Conservation (phyloP, 148 eudicot genomes). For the Camellia japonica region DNA sequence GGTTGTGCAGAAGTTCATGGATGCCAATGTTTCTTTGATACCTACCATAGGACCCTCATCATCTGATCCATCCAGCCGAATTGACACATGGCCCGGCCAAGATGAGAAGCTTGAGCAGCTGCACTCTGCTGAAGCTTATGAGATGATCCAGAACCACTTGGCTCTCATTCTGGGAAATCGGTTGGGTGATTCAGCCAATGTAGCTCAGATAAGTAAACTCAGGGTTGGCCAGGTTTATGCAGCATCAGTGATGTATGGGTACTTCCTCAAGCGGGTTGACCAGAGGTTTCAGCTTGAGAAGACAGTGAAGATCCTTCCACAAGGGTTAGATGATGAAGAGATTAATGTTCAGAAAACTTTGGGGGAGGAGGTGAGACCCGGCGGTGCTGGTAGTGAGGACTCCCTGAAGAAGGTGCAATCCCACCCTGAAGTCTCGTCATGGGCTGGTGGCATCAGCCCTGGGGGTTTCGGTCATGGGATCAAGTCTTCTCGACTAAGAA, state of each 20-base stretch:
- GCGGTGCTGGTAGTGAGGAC: constrained; percentile 18
- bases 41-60: constrained; percentile 61
- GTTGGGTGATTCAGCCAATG: constrained; percentile 51
- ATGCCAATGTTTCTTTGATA: constrained; percentile 64
- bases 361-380: constrained; percentile 22
- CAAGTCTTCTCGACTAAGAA: constrained; percentile 67
- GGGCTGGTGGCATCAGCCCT: constrained; percentile 46
- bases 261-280: constrained; percentile 88
- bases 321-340: constrained; percentile 38
- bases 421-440: constrained; percentile 66
- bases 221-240: constrained; percentile 95
- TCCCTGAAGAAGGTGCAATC: constrained; percentile 28
- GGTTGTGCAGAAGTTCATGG: constrained; percentile 90
- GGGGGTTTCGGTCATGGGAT: constrained; percentile 53
- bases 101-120: constrained; percentile 64
- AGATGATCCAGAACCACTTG: constrained; percentile 92
- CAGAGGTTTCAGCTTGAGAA: constrained; percentile 94
- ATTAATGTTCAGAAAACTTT: constrained; percentile 24
- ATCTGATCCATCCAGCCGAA: constrained; percentile 46
- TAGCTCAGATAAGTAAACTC: constrained; percentile 81
- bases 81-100: constrained; percentile 68
- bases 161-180: constrained; percentile 86
- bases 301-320: constrained; percentile 75
- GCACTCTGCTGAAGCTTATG: constrained; percentile 87
- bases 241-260: constrained; percentile 94